Base-by-base conservation (phyloP, 257 asterid genomes). In the Orobanche coerulescens region DNA sequence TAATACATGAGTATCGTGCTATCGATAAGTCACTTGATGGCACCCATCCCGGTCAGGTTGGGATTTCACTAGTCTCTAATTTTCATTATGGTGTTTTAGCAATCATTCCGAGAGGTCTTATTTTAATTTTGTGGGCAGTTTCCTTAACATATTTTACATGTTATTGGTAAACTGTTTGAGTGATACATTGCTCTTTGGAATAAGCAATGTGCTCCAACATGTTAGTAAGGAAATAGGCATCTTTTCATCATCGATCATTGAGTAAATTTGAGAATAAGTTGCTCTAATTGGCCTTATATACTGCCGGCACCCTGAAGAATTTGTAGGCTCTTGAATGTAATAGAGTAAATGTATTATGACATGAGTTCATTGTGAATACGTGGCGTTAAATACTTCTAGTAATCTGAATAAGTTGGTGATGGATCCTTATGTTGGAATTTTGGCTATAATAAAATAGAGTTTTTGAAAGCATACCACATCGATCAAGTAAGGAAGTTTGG, bases 1-100 rank as follows among this genome's bases (percentile, higher is more conserved):
- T 93, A 65, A 93, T 93, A 55, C 99, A 93, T 26, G 99, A 93
- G 79, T 93, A 93, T 75, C 97, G 97, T 64, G 86, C 99, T 31
- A 82, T 79, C 36, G 87, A 87, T 58, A 83, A 84, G 74, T 78
- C 90, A 1, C 84, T 93, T 4, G 95, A 93, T 71, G 99, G 99
- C 55, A 79, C 90, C 49, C 97, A 83, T 61, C 86, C 97, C 57
- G 97, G 96, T 39, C 99, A 93, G 97, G 99, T 93, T 56, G 24
- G 75, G 61, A 15, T 60, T 50, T 59, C 58, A 10, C 1, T 5
- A 1, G 12, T 43, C 22, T 47, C 26, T 14, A 42, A 42, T 42
- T n/a, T 42, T 14, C 20, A 5, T 14, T 43, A 2, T 19, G 1
- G 28, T 1, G n/a, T 11, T 47, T 8, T 7, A 10, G 11, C 54